Conservation (phyloP, 2,329 filamentous ascomycete species). For the Emergomyces pasteurianus region DNA sequence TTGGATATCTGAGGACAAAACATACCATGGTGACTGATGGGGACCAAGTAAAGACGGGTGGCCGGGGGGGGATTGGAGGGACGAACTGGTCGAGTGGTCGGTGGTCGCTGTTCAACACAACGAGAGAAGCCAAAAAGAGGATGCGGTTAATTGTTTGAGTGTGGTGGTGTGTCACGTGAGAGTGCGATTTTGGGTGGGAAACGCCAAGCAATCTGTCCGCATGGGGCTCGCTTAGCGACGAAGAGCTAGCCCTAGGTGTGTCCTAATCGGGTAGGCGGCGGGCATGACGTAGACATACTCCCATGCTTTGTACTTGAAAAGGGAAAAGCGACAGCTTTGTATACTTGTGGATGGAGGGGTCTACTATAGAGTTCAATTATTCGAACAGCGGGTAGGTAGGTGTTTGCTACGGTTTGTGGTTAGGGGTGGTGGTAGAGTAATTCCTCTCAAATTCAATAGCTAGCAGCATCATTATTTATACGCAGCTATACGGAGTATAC, state of each 20-base stretch:
- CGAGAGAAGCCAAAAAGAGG: conserved; percentile 13
- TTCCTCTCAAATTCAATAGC: too few relatives aligned
- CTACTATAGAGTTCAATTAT: too few relatives aligned
- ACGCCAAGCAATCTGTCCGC: conserved; percentile 16
- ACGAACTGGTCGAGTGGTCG: conserved; percentile 28
- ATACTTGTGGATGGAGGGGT: too few relatives aligned
- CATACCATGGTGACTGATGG: conserved; percentile 42
- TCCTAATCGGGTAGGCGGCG: conserved; percentile 9
- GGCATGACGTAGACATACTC: too few relatives aligned
- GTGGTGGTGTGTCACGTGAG: conserved; percentile 13
- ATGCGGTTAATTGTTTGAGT: conserved; percentile 30
- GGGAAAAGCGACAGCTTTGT: too few relatives aligned
- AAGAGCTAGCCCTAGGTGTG: conserved; percentile 9
- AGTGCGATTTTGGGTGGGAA: too few relatives aligned
- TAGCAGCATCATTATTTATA: too few relatives aligned
- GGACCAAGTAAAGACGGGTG: conserved; percentile 35
- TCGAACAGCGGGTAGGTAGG: too few relatives aligned
- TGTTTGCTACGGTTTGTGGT: too few relatives aligned
- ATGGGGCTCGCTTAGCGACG: conserved; percentile 32
- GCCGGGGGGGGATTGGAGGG: conserved; percentile 24
- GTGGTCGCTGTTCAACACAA: conserved; percentile 21
- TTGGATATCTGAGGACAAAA: conserved; percentile 8
- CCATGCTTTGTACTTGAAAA: too few relatives aligned
- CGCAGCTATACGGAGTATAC: too few relatives aligned
- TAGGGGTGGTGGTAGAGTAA: too few relatives aligned